These are phyloP conservation scores for Phytophthora cajani DNA, from an alignment of 352 stramenopile species.

Conservation along the genomic window DNA sequence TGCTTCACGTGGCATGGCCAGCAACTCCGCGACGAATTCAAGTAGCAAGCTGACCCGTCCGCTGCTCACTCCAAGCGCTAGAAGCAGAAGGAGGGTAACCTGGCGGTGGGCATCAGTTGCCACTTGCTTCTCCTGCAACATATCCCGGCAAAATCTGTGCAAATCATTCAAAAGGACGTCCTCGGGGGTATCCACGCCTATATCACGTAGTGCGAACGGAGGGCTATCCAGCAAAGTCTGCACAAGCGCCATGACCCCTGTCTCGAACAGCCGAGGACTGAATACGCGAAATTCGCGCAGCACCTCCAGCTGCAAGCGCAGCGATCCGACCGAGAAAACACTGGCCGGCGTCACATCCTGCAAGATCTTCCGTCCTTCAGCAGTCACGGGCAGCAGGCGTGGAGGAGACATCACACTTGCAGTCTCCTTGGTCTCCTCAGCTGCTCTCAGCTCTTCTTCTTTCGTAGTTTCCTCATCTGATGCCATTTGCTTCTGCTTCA, in stretches of 20 bases:
- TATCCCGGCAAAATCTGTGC: slow-evolving; percentile 53
- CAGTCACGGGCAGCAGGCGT: not conserved
- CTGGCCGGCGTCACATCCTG: slow-evolving; percentile 28
- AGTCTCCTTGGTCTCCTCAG: not conserved
- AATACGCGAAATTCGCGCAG: slow-evolving; percentile 56
- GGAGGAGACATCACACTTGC: not conserved
- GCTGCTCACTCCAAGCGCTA: slow-evolving; percentile 65
- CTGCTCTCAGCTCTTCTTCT: not conserved
- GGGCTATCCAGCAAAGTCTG: slow-evolving; percentile 66
- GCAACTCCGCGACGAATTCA: slow-evolving; percentile 51
- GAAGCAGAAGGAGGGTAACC: slow-evolving; percentile 51
- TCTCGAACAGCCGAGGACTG: slow-evolving; percentile 59
- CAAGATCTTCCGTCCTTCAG: slow-evolving; percentile 17
- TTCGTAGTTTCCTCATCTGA: not conserved
- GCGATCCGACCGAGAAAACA: slow-evolving; percentile 59
- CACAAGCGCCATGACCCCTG: slow-evolving; percentile 53
- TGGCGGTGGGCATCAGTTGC: slow-evolving; percentile 34
- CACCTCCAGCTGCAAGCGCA: slow-evolving; percentile 79
- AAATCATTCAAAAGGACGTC: slow-evolving; percentile 53
- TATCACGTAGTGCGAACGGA: slow-evolving; percentile 52
- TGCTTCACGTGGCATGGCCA: slow-evolving; percentile 17
- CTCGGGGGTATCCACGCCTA: slow-evolving; percentile 30
- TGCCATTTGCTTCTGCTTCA: slow-evolving; percentile 7
- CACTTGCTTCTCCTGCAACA: slow-evolving; percentile 28
- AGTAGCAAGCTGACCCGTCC: slow-evolving; percentile 59